Evolutionary conservation across 2,329 filamentous ascomycete genomes (phyloP).

Genomic region (Aureobasidium namibiae): DNA sequence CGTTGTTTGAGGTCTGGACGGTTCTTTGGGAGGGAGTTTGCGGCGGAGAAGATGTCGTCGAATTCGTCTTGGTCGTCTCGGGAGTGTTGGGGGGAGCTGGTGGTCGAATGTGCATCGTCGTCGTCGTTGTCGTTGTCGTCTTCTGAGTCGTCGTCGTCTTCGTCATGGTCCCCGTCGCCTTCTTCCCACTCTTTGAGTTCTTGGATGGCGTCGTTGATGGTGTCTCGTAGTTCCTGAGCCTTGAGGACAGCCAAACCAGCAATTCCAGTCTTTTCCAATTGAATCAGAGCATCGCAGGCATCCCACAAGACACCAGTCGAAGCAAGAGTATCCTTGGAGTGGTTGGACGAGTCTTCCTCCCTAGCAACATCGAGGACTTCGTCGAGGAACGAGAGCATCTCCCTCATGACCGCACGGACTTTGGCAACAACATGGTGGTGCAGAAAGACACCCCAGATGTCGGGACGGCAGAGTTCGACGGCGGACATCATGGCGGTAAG

Average conservation of each 20-base stretch:
- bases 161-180: constrained; percentile 37
- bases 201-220: constrained; percentile 71
- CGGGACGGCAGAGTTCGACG: constrained; percentile 55
- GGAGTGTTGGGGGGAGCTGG: constrained; percentile 32
- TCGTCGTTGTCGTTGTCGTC: constrained; percentile 32
- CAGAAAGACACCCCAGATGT: constrained; percentile 55
- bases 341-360: constrained; percentile 24
- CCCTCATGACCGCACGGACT: constrained; percentile 52
- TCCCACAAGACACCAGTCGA: constrained; percentile 76
- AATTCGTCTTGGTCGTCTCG: constrained; percentile 45
- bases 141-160: constrained; percentile 27
- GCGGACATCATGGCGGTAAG: constrained; percentile 67
- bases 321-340: constrained; percentile 43
- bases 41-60: constrained; percentile 59
- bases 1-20: constrained; percentile 60
- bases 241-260: constrained; percentile 62
- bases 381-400: constrained; percentile 53
- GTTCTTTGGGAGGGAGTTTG: constrained; percentile 53
- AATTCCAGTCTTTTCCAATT: constrained; percentile 58
- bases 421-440: constrained; percentile 55
- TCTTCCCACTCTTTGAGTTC: constrained; percentile 81
- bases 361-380: constrained; percentile 37
- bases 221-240: constrained; percentile 64
- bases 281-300: constrained; percentile 64
- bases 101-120: constrained; percentile 21